Conservation (phyloP, 2,329 filamentous ascomycete species). For the Periconia digitata region DNA sequence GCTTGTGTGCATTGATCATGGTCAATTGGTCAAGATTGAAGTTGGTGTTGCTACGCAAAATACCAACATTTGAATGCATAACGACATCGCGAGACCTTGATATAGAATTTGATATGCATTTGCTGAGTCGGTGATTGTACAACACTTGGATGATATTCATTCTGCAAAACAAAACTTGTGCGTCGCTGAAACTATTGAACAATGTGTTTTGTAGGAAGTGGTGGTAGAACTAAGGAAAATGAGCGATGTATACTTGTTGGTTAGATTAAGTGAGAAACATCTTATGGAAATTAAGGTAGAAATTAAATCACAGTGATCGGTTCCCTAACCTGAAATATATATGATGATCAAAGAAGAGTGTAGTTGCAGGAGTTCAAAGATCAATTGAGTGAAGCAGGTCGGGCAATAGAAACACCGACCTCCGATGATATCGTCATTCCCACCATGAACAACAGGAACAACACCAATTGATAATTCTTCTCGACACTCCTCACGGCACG, state of each 20-base stretch:
- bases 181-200: no score
- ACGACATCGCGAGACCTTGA: slow-evolving; percentile 12
- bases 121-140: not conserved
- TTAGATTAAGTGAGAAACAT: no score
- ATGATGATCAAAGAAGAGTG: no score
- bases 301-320: not conserved
- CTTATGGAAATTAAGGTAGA: not conserved
- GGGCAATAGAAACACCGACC: not conserved
- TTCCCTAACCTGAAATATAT: no score
- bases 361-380: not conserved
- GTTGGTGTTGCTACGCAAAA: slow-evolving; percentile 7
- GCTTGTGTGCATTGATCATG: not conserved
- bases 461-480: not conserved
- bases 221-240: no score
- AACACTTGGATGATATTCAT: not conserved
- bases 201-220: no score
- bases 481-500: not conserved
- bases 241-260: no score
- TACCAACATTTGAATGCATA: slow-evolving; percentile 17
- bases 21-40: not conserved
- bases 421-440: not conserved
- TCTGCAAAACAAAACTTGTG: not conserved
- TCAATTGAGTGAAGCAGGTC: not conserved
- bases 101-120: not conserved
- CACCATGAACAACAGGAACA: no score